These are phyloP conservation scores for Rhizopogon vulgaris DNA, from an alignment of 768 basidiomycete genomes.

Conservation along the genomic window DNA sequence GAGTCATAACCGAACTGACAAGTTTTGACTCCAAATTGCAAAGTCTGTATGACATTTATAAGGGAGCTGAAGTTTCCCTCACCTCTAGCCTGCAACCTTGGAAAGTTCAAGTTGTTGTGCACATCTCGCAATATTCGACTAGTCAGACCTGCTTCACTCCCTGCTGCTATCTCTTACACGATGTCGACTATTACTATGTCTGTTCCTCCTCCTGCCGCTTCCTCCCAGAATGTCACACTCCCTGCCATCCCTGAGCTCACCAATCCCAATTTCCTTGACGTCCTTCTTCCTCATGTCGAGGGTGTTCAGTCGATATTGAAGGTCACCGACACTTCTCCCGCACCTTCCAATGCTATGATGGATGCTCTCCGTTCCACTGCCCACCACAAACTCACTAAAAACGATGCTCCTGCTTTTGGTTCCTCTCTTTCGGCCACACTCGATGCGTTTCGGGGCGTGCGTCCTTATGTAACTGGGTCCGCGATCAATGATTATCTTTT, in stretches of 20 bases:
- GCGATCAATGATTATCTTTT: constrained; percentile 32
- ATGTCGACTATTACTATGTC: constrained; percentile 1
- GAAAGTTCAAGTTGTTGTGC: too few species aligned
- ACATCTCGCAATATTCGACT: too few species aligned
- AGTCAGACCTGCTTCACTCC: neutral
- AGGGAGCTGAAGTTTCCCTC: too few species aligned
- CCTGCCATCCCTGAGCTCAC: constrained; percentile 56
- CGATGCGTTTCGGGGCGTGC: constrained; percentile 50
- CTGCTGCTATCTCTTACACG: neutral
- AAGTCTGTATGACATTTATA: too few species aligned
- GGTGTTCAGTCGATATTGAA: neutral
- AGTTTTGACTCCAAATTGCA: too few species aligned
- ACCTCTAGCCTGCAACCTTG: too few species aligned
- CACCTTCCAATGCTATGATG: constrained; percentile 45
- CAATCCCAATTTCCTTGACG: constrained; percentile 48
- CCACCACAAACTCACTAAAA: constrained; percentile 43
- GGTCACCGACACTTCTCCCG: neutral
- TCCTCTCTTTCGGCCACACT: constrained; percentile 48
- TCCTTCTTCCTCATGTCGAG: constrained; percentile 37
- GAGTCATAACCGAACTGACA: too few species aligned
- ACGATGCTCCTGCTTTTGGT: constrained; percentile 42
- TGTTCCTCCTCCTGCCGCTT: constrained; percentile 12
- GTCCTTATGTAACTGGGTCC: constrained; percentile 11
- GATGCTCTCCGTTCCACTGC: constrained; percentile 39
- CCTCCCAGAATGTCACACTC: constrained; percentile 43